Percentiles rank a stretch among this genome's conserved stretches.
phyloP scores from a whole-genome alignment of 176 grass and related monocot genomes.

The Carex myosuroides region DNA sequence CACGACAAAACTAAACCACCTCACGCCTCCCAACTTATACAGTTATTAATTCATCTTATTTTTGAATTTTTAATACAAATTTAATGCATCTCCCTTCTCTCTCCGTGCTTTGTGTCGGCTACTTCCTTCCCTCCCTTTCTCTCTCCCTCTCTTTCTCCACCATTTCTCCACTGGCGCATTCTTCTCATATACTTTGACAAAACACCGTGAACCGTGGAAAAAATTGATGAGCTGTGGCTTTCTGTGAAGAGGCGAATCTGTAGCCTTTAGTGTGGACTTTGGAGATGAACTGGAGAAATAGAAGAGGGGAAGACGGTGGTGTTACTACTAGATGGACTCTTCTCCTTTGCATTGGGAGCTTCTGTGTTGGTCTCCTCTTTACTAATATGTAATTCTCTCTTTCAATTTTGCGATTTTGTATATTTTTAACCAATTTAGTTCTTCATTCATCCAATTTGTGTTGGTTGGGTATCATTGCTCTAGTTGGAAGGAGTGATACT shows the following conservation, averaged over 20 bases:
- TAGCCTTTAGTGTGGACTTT: not conserved
- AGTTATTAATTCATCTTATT: conserved; percentile 2
- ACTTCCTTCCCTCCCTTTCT: not conserved
- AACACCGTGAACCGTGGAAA: not conserved
- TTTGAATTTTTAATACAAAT: conserved; percentile 7
- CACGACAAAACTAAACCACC: not conserved
- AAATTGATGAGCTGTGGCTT: not conserved
- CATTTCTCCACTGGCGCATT: not conserved
- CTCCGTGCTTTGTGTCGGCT: not conserved
- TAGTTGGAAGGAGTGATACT: not conserved
- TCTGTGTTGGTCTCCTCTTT: conserved; percentile 83
- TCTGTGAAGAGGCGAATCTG: conserved; percentile 10
- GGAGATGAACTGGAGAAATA: conserved; percentile 25
- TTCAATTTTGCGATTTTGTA: conserved; percentile 9
- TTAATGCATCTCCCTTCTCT: not conserved
- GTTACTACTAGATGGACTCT: conserved; percentile 51
- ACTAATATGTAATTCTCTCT: conserved; percentile 48
- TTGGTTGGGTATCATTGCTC: not conserved
- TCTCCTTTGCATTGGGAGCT: conserved; percentile 85
- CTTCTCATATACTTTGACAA: not conserved
- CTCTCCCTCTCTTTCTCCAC: not conserved
- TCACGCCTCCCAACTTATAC: not conserved
- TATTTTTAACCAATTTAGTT: not conserved
- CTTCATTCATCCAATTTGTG: not conserved
- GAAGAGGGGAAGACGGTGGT: conserved; percentile 27